phyloP scores from a whole-genome alignment of 495 filamentous ascomycete genomes.

The Tuber brumale region DNA sequence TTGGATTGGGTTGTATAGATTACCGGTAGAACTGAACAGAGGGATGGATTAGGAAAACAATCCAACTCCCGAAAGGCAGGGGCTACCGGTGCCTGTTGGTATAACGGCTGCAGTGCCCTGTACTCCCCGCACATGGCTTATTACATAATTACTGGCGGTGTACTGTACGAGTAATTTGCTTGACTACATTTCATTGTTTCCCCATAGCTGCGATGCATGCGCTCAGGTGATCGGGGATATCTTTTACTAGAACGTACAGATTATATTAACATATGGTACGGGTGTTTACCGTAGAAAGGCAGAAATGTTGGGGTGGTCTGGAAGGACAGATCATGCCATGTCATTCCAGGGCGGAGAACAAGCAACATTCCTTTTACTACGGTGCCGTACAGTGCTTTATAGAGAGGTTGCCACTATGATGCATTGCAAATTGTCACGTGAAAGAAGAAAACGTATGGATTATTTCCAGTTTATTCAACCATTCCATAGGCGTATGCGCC shows the following conservation, averaged over 20 bases:
- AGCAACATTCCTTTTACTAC: neutral
- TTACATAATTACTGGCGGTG: neutral
- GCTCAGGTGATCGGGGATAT: neutral
- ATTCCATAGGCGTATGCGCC: neutral
- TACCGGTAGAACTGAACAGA: neutral
- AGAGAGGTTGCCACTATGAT: neutral
- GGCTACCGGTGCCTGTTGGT: neutral
- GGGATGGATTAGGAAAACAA: neutral
- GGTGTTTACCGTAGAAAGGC: neutral
- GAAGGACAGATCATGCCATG: neutral
- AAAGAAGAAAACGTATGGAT: conserved; percentile 20
- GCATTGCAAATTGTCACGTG: neutral
- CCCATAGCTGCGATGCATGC: neutral
- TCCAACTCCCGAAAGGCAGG: neutral
- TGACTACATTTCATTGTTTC: neutral
- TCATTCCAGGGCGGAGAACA: neutral
- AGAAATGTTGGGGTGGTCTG: neutral
- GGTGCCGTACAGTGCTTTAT: neutral
- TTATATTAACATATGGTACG: neutral
- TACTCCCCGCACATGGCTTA: neutral
- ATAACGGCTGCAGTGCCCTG: neutral
- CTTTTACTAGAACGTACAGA: neutral
- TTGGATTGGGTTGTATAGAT: neutral
- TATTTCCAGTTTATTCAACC: neutral
- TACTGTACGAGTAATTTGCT: no score